These are phyloP conservation scores for Ophiostoma piceae DNA, from an alignment of 2,329 filamentous ascomycete species.

Conservation along the genomic window DNA sequence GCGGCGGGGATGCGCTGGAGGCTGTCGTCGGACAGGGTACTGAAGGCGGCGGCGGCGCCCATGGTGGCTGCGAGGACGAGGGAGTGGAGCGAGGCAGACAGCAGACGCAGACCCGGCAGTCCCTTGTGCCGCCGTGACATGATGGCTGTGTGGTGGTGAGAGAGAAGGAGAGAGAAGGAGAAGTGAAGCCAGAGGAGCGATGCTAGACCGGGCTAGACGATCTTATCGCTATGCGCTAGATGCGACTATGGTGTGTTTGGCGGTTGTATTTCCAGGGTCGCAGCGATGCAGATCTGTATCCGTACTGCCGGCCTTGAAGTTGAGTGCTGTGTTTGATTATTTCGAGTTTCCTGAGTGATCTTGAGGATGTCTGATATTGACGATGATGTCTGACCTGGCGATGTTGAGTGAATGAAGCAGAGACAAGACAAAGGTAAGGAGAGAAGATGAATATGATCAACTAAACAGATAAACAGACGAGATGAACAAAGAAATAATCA, in stretches of 20 bases:
- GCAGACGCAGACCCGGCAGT: not conserved
- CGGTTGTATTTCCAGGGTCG: not conserved
- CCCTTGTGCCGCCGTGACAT: constrained; percentile 15
- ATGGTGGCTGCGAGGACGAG: constrained; percentile 25
- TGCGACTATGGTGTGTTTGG: not conserved
- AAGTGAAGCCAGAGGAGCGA: not conserved
- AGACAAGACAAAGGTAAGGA: not conserved
- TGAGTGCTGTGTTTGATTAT: not conserved
- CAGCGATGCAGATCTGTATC: not conserved
- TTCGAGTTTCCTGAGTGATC: not conserved
- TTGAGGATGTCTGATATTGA: no score
- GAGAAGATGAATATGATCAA: no score
- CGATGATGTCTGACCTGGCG: not conserved
- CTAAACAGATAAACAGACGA: no score
- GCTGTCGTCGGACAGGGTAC: constrained; percentile 65
- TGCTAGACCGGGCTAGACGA: not conserved
- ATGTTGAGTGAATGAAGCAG: not conserved
- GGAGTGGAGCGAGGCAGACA: constrained; percentile 2
- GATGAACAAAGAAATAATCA: no score
- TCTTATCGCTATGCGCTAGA: constrained; percentile 8
- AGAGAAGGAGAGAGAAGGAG: no score
- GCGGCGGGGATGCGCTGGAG: constrained; percentile 67
- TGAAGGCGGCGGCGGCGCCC: constrained; percentile 38
- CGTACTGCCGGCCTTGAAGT: not conserved
- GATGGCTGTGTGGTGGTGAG: not conserved